Evolutionary conservation across 2,329 filamentous ascomycete species (phyloP).

Genomic region (Pseudopithomyces chartarum): DNA sequence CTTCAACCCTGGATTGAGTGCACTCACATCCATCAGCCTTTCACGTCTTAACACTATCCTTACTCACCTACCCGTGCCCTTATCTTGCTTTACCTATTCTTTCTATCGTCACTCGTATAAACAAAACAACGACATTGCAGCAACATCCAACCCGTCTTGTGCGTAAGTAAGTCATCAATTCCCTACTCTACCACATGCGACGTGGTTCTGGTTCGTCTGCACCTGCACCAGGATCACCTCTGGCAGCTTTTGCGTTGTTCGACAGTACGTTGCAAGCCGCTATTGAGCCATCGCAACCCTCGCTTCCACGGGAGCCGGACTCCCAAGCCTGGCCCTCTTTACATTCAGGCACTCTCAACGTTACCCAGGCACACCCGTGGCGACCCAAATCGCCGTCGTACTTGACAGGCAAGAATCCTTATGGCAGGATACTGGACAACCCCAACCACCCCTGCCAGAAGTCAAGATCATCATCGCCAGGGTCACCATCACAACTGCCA

Average conservation of each 20-base stretch:
- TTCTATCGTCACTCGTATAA: constrained; percentile 5
- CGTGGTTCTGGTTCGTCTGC: constrained; percentile 25
- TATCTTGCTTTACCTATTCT: constrained; percentile 9
- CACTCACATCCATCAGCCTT: constrained; percentile 21
- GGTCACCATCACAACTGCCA: constrained; percentile 27
- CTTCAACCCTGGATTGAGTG: constrained; percentile 18
- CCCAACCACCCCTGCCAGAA: constrained; percentile 28
- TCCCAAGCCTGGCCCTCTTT: constrained; percentile 12
- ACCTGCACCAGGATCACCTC: constrained; percentile 23
- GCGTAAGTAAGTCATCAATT: not conserved
- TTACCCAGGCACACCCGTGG: constrained; percentile 9
- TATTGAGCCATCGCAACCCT: constrained; percentile 11
- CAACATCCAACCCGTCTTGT: constrained; percentile 4
- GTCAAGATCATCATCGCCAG: constrained; percentile 3
- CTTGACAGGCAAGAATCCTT: constrained; percentile 38
- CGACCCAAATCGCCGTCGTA: constrained; percentile 32
- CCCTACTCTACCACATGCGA: constrained; percentile 23
- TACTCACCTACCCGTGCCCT: constrained; percentile 14
- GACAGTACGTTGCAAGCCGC: not conserved
- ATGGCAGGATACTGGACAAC: constrained; percentile 34
- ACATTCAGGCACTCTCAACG: constrained; percentile 9
- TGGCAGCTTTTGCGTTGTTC: constrained; percentile 11
- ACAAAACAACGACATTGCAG: constrained; percentile 12
- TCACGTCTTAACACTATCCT: constrained; percentile 18
- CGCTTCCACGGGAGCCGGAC: constrained; percentile 12